Conservation (phyloP, 176 grass and related monocot genomes). For the Oryza officinalis region DNA sequence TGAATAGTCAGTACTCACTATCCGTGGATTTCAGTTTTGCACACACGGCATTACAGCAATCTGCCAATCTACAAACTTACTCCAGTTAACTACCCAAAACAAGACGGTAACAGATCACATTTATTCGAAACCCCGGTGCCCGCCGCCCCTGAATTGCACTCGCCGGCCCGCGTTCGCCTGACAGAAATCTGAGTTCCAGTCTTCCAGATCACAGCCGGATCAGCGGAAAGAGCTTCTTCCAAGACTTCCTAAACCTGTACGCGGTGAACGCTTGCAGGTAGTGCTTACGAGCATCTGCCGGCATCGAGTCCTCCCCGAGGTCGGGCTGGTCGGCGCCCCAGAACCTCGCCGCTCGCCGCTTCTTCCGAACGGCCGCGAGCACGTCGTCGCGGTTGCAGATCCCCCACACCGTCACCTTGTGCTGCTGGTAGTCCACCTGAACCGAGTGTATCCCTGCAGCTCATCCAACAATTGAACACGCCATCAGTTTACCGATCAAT, state of each 20-base stretch:
- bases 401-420: slow-evolving; percentile 96
- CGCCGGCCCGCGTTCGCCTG: neutral
- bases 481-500: neutral
- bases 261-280: slow-evolving; percentile 49
- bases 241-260: slow-evolving; percentile 63
- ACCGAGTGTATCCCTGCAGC: slow-evolving; percentile 82
- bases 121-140: slow-evolving; percentile 7
- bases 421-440: slow-evolving; percentile 69
- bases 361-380: slow-evolving; percentile 71
- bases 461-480: neutral
- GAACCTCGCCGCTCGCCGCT: slow-evolving; percentile 66
- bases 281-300: slow-evolving; percentile 43
- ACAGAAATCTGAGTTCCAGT: neutral
- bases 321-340: slow-evolving; percentile 41
- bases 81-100: neutral
- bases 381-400: slow-evolving; percentile 82
- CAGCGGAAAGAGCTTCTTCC: slow-evolving; percentile 87
- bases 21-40: neutral
- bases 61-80: neutral
- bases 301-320: slow-evolving; percentile 15
- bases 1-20: neutral
- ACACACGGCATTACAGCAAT: neutral
- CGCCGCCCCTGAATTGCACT: neutral
- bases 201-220: slow-evolving; percentile 30
- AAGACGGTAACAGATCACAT: slow-evolving; percentile 13